Conservation (phyloP, 139 green algal species). For the Chlorella ohadii region DNA sequence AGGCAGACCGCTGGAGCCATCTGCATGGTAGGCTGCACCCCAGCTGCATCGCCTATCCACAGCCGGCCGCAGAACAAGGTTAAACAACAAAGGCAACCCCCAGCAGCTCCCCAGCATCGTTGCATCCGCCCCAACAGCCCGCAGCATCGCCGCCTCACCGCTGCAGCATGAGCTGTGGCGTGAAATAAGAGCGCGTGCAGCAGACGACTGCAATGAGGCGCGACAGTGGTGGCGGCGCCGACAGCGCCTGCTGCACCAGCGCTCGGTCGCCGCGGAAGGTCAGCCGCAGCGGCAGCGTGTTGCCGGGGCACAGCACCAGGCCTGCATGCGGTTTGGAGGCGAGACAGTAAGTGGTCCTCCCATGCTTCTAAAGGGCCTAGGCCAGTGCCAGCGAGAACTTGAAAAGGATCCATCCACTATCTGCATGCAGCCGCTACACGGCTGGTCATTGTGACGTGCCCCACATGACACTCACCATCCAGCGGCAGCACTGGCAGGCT, state of each 20-base stretch:
- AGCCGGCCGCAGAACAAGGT: neutral
- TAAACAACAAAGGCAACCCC: no score
- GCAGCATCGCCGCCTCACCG: neutral
- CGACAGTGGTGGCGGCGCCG: conserved; percentile 1
- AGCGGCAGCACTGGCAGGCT: conserved; percentile 16
- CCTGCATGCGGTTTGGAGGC: neutral
- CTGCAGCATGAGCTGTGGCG: conserved; percentile 26
- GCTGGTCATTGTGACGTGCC: no score
- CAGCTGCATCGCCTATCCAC: no score
- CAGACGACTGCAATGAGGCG: conserved; percentile 26
- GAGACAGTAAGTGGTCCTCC: no score
- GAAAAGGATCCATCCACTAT: no score
- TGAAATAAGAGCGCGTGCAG: conserved; percentile 24
- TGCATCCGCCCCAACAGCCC: no score
- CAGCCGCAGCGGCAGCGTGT: conserved; percentile 28
- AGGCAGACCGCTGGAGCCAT: no score
- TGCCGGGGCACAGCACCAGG: conserved; percentile 32
- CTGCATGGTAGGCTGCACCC: no score
- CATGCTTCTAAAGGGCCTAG: no score
- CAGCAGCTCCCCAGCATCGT: no score
- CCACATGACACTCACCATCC: neutral
- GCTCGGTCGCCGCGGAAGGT: conserved; percentile 20
- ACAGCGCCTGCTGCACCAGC: conserved; percentile 21
- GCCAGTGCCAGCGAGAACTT: no score
- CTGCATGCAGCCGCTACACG: no score